Base-by-base conservation (phyloP, 129 eudicot species). In the Smallanthus sonchifolius region DNA sequence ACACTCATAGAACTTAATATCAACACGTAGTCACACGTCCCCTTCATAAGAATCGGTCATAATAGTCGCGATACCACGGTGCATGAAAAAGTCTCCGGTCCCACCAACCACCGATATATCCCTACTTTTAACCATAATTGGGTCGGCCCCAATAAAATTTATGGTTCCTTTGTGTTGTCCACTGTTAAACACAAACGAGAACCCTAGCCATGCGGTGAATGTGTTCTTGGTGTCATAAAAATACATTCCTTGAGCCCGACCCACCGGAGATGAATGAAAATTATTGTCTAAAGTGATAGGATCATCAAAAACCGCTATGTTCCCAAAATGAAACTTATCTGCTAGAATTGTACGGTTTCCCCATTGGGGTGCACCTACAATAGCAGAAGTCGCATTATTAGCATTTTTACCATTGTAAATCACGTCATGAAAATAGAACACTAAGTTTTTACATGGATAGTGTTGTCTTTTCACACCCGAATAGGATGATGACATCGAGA, bases 231-330 rank as follows among this genome's bases (percentile, higher is more conserved):
- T 79, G 74, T 86, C 87, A 20, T 86, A 89, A 2, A 84, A 14
- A 47, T 87, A 89, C 72, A 84, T 67, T 57, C 96, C 96, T 75
- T 89, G 92, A 2, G 96, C 92, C 7, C 96, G 83, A 6, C 92
- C 96, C 2, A 88, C 83, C 0, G 81, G 82, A 30, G 20, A 24
- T 2, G 84, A 79, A 74, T 83, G 84, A 54, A 84, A 72, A 47
- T 80, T 84, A 10, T 80, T 84, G 54, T 84, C 87, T 59, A 84
- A 51, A 1, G 87, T 84, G 35, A 86, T 75, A 0, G 90, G 90
- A 32, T 88, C 97, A 30, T 91, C 96, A 67, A 91, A 91, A 19
- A 91, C 90, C 3, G 77, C 89, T 35, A 91, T 6, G 65, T 86
- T 82, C 0, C 96, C 96, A 16, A 91, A 91, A 64, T 88, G 84